Base-by-base conservation (phyloP, 192 early-diverging fungal genomes). In the Backusella mclennaniae region DNA sequence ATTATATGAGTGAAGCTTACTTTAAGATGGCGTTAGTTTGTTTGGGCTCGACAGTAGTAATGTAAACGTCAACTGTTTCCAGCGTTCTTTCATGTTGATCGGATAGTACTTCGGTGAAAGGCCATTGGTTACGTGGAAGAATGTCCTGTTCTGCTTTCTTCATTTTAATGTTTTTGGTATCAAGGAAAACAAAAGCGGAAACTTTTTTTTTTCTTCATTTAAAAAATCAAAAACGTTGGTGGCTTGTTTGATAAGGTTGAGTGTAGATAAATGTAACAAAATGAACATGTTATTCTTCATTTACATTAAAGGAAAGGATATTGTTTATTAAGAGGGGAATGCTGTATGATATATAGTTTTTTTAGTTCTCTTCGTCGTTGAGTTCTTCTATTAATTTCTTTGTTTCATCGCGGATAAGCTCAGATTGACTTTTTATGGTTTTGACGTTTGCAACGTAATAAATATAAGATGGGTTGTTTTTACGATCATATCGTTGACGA, bases 41-140 rank as follows among this genome's bases (percentile, higher is more conserved):
- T 69, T 56, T 44, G 23, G 81, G 78, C 21, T 79, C 75, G 9
- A 85, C 71, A 63, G 71, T 36, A 0, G 74, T 74, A 14, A 76
- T 49, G 70, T 75, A 82, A 23, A 74, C 77, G 17, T 35, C 53
- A 66, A 80, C 80, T 41, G 83, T 84, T 67, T 84, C 84, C 6
- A 87, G 76, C 11, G 73, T 36, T 12, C 86, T 44, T 5, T 75
- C 72, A 67, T 85, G 80, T 75, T 83, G 84, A 66, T 85, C 85
- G 12, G 86, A 76, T 29, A 84, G 67, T 31, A 89, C 84, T 38
- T 85, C 83, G 14, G 66, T 63, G 15, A 87, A 80, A n/a, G 83
- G 81, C 81, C 80, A 82, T 63, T 79, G 39, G 19, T 17, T 46
- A 26, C 63, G 35, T 35, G 71, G 29, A 38, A 79, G 38, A 29